Base-by-base conservation (phyloP, 345 rosid genomes). In the thale cress (Arabidopsis thaliana) region DNA sequence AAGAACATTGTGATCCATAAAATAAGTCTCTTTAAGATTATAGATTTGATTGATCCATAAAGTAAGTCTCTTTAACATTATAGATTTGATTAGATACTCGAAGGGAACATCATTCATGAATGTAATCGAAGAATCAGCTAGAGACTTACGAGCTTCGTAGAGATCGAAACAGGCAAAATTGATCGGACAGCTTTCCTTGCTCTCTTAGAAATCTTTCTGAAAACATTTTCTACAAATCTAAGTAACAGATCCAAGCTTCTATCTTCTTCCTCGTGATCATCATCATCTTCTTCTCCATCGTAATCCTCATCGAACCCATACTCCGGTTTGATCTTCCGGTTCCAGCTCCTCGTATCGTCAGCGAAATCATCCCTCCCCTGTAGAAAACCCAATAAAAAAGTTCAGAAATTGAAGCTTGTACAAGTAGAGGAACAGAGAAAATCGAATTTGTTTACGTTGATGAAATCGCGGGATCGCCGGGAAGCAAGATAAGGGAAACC, bases 161-260 rank as follows among this genome's bases (percentile, higher is more conserved):
- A 82, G 49, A 91, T 85, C 23, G 94, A 79, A 62, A 68, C 33
- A 3, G 97, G 97, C 67, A 94, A 82, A 73, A 94, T 87, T 22
- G 97, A 85, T 51, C 98, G 83, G 1, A 85, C 93, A n/a, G 96
- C 95, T 83, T 86, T 91, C 79, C 93, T 83, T 6, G 95, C 90
- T 71, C 85, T 82, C 77, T 83, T 89, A 6, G 98, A 89, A 11
- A 87, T 49, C 81, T 91, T 89, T 80, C 79, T 67, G 71, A 87
- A 94, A 59, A 87, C 87, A 57, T 89, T 94, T 67, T 86, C 86
- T 0, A 91, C 79, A 34, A 94, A 91, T 45, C 76, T 84, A 69
- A 89, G 83, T 41, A 94, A 68, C 10, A 91, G 88, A 85, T 91
- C 97, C 82, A 94, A 84, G 55, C 98, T 94, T 83, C 95, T 49